Conservation (phyloP, 192 early-diverging fungal genomes). For the Rhizoclosmatium globosum region DNA sequence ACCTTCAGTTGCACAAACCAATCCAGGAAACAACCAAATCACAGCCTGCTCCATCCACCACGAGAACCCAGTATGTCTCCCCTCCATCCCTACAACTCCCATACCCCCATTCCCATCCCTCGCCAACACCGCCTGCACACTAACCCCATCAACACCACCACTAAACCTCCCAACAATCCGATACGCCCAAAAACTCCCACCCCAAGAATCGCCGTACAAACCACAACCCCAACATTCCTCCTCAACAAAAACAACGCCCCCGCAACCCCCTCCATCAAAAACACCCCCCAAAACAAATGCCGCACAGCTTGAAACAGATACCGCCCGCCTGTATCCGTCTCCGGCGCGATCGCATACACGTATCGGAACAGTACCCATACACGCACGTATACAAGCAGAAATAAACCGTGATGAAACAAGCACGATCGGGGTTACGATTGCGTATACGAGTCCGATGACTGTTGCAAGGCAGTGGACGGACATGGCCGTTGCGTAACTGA, state of each 20-base stretch:
- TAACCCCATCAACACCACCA: conserved; percentile 48
- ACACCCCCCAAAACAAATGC: conserved; percentile 52
- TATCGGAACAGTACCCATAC: conserved; percentile 80
- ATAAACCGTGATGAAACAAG: conserved; percentile 78
- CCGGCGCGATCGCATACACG: conserved; percentile 47
- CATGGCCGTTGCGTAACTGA: conserved; percentile 36
- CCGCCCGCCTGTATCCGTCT: conserved; percentile 44
- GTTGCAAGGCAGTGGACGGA: conserved; percentile 47
- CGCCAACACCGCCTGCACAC: conserved; percentile 32
- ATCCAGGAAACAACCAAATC: conserved; percentile 11
- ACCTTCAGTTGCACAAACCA: background rate
- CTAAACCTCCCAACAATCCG: conserved; percentile 66
- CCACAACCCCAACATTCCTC: conserved; percentile 52
- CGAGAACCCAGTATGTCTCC: background rate
- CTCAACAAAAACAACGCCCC: conserved; percentile 76
- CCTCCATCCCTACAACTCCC: background rate
- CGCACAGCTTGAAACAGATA: conserved; percentile 45
- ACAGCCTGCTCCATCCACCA: background rate
- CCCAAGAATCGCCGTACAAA: conserved; percentile 51
- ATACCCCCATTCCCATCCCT: conserved; percentile 36
- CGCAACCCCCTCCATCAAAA: conserved; percentile 74
- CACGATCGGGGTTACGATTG: conserved; percentile 81
- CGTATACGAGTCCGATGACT: conserved; percentile 77
- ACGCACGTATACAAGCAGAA: conserved; percentile 78
- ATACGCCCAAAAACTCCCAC: conserved; percentile 59